Conservation (phyloP, 108 stramenopile genomes). For the Conticribra weissflogii region DNA sequence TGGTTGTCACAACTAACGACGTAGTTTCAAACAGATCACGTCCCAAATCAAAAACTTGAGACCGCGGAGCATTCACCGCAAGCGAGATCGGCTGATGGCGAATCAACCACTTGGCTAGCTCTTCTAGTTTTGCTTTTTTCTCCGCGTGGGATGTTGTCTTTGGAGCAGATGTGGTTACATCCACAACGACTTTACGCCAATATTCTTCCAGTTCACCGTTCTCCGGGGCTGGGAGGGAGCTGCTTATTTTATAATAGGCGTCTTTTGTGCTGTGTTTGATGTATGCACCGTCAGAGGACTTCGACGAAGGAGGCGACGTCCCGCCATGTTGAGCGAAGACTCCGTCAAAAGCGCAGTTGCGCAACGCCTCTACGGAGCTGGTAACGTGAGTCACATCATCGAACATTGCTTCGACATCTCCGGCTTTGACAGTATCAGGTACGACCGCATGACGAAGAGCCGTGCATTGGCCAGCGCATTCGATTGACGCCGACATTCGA, state of each 20-base stretch:
- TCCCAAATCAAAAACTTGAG: conserved; percentile 57
- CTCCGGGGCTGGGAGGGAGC: conserved; percentile 42
- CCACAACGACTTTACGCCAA: conserved; percentile 86
- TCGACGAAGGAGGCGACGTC: conserved; percentile 49
- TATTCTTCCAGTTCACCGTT: conserved; percentile 67
- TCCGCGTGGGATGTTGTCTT: conserved; percentile 18
- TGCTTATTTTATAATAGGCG: conserved; percentile 62
- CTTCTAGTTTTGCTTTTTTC: conserved; percentile 20
- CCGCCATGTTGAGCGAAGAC: conserved; percentile 67
- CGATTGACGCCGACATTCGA: conserved; percentile 77
- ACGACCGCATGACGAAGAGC: conserved; percentile 83
- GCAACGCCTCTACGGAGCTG: conserved; percentile 55
- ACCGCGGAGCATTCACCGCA: conserved; percentile 72
- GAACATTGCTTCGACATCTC: conserved; percentile 61
- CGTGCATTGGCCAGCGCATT: conserved; percentile 88
- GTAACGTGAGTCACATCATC: conserved; percentile 34
- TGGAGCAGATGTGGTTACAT: conserved; percentile 58
- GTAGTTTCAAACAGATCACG: conserved; percentile 72
- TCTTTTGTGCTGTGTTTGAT: conserved; percentile 54
- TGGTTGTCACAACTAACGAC: conserved; percentile 78
- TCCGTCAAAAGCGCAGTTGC: conserved; percentile 63
- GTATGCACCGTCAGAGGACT: conserved; percentile 43
- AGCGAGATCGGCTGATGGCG: conserved; percentile 63
- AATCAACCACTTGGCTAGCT: conserved; percentile 56
- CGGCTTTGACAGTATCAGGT: conserved; percentile 44